Conservation (phyloP, 495 filamentous ascomycete genomes). For the Penicillium psychrofluorescens region DNA sequence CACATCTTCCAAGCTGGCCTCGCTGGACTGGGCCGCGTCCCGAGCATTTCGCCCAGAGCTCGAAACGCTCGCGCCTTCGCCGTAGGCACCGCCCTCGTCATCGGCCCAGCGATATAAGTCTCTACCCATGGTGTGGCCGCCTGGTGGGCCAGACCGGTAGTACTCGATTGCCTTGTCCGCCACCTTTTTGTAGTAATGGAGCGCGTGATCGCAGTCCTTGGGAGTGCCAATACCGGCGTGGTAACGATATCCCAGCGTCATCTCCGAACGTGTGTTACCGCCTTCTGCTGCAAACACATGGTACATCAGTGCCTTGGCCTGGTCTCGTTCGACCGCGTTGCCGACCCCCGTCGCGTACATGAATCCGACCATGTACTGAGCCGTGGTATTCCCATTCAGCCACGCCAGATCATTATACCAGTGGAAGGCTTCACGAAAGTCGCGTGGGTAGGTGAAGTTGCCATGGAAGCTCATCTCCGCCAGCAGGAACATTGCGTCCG, state of each 20-base stretch:
- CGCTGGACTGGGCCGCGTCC: constrained; percentile 59
- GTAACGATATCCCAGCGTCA: constrained; percentile 87
- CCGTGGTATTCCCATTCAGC: constrained; percentile 77
- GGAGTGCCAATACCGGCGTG: constrained; percentile 78
- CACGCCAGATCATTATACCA: constrained; percentile 74
- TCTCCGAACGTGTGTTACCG: constrained; percentile 80
- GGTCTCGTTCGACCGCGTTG: constrained; percentile 74
- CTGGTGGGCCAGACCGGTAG: constrained; percentile 83
- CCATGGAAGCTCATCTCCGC: constrained; percentile 97
- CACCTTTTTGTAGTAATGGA: constrained; percentile 82
- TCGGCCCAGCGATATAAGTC: constrained; percentile 76
- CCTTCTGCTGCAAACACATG: constrained; percentile 87
- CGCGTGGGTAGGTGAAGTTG: constrained; percentile 80
- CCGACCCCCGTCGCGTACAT: constrained; percentile 94
- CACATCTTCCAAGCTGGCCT: constrained; percentile 84
- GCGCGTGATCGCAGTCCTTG: constrained; percentile 78
- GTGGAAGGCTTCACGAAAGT: constrained; percentile 75
- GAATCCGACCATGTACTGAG: constrained; percentile 91
- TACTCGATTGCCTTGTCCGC: constrained; percentile 89
- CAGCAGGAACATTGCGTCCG: constrained; percentile 84
- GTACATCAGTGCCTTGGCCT: constrained; percentile 87
- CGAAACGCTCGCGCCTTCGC: constrained; percentile 84
- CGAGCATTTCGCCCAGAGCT: constrained; percentile 84
- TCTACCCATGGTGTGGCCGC: constrained; percentile 67
- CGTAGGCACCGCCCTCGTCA: constrained; percentile 87